Evolutionary conservation across 306 rosid genomes (phyloP).

Genomic region (Citrullus mucosospermus): DNA sequence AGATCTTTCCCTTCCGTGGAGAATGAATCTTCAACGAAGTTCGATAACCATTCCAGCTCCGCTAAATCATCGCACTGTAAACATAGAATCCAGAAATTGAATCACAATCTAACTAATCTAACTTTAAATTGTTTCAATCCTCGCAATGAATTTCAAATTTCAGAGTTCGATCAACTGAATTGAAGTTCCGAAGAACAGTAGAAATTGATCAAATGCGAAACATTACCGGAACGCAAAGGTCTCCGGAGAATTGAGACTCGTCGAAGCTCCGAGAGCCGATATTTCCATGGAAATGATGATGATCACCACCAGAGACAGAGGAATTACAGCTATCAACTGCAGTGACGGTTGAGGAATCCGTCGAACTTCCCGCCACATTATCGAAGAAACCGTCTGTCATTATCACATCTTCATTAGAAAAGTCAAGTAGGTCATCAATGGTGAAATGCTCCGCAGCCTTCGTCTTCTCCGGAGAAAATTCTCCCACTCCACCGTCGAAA

Average conservation of each 20-base stretch:
- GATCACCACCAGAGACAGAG: conserved; percentile 45
- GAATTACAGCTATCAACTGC: conserved; percentile 71
- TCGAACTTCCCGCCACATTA: conserved; percentile 49
- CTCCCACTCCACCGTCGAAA: conserved; percentile 36
- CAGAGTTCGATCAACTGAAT: neutral
- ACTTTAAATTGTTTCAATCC: neutral
- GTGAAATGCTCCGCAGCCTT: conserved; percentile 55
- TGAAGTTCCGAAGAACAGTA: neutral
- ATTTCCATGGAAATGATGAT: conserved; percentile 24
- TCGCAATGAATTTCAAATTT: neutral
- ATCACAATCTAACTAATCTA: neutral
- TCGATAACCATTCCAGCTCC: conserved; percentile 95
- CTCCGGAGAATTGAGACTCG: conserved; percentile 60
- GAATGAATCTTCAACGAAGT: conserved; percentile 85
- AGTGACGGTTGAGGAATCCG: conserved; percentile 52
- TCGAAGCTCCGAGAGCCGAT: conserved; percentile 38
- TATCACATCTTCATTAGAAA: conserved; percentile 67
- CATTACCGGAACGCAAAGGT: conserved; percentile 27
- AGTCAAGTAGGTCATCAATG: conserved; percentile 76
- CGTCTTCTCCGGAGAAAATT: conserved; percentile 37
- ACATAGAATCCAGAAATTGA: conserved; percentile 2
- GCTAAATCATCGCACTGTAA: conserved; percentile 76
- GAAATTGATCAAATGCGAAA: neutral
- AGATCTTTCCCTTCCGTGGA: conserved; percentile 56
- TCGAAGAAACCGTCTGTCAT: conserved; percentile 55